Evolutionary conservation across 208 protist genomes (phyloP), one percentile per base, ranked within the genome.

Genomic region (Acanthamoeba royreba): DNA sequence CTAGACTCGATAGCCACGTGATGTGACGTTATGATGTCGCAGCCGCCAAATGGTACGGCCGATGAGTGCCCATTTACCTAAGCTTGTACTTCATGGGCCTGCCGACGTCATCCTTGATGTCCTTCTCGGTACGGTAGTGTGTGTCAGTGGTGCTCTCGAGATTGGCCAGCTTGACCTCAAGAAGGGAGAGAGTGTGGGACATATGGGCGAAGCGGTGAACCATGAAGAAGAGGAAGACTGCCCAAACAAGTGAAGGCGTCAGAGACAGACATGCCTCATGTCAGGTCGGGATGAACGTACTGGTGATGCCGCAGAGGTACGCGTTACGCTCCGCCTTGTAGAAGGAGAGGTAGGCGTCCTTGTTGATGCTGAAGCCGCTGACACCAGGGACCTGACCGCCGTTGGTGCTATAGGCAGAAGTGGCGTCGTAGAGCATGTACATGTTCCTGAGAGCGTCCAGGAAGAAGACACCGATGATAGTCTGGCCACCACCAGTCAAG

Each of bases 181-280:
- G 42, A 28, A 35, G 42, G 15, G 77, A 55, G 25, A 58, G 46
- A 11, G 77, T 87, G 77, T 2, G 5, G 7, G 28, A 55, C 77
- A 87, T 87, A 22, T 61, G 42, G 9, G 77, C 77, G 47, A 87
- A 87, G 77, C 77, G 77, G 77, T 87, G 42, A 17, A 87, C 31
- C 77, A 87, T 87, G 77, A 87, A 87, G 77, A 87, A 87, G 5
- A 87, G 47, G 77, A 87, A 87, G 46, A 87, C 77, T 87, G 31
- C 17, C 13, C 2, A 47, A 28, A 17, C 31, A 11, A 28, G 2
- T 3, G 25, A 28, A 28, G 17, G 2, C 11, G 17, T 53, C 17
- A 4, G n/a, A 85, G 13, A 52, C 5, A 52, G 17, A 46, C 2
- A 46, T 3, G 69, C 42, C 22, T 81, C 38, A 49, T 22, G 17